phyloP scores from a whole-genome alignment of 257 asterid species.

The Mentha longifolia region DNA sequence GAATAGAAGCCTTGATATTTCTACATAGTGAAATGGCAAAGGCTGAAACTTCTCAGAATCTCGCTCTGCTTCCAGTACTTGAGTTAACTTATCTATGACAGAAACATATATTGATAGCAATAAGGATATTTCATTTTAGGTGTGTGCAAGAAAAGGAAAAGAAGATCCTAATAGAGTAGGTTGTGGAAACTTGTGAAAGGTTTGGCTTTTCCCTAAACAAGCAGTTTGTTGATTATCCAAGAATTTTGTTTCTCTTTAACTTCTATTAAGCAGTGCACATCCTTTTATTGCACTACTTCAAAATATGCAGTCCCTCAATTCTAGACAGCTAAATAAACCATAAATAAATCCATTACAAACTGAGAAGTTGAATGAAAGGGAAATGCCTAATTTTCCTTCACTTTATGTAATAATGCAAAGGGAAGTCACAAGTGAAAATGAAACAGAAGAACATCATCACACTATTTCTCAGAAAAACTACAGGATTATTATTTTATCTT shows the following conservation, averaged over 20 bases:
- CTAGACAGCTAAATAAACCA: too few species aligned
- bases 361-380: not conserved
- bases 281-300: not conserved
- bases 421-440: not conserved
- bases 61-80: constrained; percentile 88
- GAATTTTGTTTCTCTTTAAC: not conserved
- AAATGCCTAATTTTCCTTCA: not conserved
- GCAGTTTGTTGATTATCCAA: not conserved
- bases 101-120: constrained; percentile 24
- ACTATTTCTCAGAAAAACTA: not conserved
- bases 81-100: constrained; percentile 70
- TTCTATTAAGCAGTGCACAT: not conserved
- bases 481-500: too few species aligned
- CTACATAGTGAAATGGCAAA: constrained; percentile 94
- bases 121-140: constrained; percentile 19
- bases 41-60: constrained; percentile 86
- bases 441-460: not conserved
- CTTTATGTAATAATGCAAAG: not conserved
- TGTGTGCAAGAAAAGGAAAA: not conserved
- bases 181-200: not conserved
- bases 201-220: not conserved
- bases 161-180: not conserved
- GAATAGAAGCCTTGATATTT: constrained; percentile 92
- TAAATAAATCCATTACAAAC: too few species aligned
- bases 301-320: too few species aligned